Percentiles rank a stretch among this genome's conserved stretches.
These are phyloP conservation scores for Claviceps arundinis DNA, from an alignment of 2,329 filamentous ascomycete species.

Conservation along the genomic window DNA sequence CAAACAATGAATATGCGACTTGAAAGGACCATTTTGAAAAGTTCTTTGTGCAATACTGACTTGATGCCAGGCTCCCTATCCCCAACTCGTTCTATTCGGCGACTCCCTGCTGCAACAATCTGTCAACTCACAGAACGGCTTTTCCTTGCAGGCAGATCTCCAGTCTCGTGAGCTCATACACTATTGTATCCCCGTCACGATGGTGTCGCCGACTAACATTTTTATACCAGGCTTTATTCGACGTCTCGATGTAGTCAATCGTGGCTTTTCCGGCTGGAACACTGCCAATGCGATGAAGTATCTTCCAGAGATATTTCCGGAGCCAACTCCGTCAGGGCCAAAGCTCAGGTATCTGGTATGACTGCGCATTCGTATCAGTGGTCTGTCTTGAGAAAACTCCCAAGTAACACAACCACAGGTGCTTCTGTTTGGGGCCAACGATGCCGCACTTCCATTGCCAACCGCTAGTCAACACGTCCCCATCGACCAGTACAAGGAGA, in stretches of 20 bases:
- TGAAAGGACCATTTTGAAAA: not conserved
- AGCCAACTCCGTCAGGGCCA: constrained; percentile 41
- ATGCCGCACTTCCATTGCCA: constrained; percentile 55
- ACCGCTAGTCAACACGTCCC: constrained; percentile 62
- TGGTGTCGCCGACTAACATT: not conserved
- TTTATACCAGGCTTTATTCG: constrained; percentile 51
- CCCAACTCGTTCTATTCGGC: constrained; percentile 73
- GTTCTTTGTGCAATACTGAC: not conserved
- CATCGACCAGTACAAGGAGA: constrained; percentile 59
- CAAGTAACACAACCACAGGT: constrained; percentile 32
- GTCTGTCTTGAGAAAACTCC: not conserved
- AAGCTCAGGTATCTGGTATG: constrained; percentile 55
- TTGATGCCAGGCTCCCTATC: constrained; percentile 30
- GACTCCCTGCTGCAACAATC: constrained; percentile 75
- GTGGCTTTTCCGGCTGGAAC: constrained; percentile 79
- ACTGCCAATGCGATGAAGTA: constrained; percentile 59
- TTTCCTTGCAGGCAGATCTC: constrained; percentile 60
- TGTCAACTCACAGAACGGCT: constrained; percentile 48
- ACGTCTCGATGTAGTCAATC: constrained; percentile 74
- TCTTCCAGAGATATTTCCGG: constrained; percentile 57
- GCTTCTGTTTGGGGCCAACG: constrained; percentile 82
- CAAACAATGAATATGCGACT: not conserved
- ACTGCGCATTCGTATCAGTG: not conserved
- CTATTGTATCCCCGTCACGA: not conserved
- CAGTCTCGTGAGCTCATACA: constrained; percentile 43